phyloP scores from a whole-genome alignment of 768 basidiomycete genomes.

The Russula brevipes region DNA sequence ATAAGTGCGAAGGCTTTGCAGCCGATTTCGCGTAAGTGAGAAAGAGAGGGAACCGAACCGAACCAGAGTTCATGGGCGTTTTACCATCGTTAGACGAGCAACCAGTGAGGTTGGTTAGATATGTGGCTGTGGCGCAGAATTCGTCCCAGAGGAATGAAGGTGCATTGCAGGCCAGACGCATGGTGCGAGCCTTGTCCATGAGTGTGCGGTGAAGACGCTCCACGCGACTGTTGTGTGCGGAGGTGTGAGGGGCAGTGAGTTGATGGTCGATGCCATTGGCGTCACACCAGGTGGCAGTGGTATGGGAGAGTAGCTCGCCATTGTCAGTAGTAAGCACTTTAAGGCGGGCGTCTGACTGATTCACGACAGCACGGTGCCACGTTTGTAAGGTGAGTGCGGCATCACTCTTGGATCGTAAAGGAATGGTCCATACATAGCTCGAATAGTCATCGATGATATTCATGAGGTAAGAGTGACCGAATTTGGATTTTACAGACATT shows the following conservation, averaged over 20 bases:
- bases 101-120: neutral
- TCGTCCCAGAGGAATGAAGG: neutral
- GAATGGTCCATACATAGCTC: neutral
- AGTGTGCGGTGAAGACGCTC: neutral
- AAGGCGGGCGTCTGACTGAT: neutral
- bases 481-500: neutral
- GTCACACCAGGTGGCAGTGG: neutral
- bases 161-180: neutral
- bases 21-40: too few species aligned
- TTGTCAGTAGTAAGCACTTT: neutral
- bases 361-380: neutral
- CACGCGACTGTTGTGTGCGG: neutral
- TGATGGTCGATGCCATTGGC: neutral
- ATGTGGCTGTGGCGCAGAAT: neutral
- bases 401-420: neutral
- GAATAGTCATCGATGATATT: slow-evolving; percentile 1
- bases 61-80: too few species aligned
- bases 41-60: too few species aligned
- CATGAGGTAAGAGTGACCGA: too few species aligned
- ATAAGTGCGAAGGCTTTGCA: too few species aligned
- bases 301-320: neutral
- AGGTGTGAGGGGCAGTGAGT: neutral
- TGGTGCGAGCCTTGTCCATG: neutral
- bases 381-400: neutral
- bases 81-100: too few species aligned